These are phyloP conservation scores for Dispira simplex DNA, from an alignment of 192 early-diverging fungal genomes.

Conservation along the genomic window DNA sequence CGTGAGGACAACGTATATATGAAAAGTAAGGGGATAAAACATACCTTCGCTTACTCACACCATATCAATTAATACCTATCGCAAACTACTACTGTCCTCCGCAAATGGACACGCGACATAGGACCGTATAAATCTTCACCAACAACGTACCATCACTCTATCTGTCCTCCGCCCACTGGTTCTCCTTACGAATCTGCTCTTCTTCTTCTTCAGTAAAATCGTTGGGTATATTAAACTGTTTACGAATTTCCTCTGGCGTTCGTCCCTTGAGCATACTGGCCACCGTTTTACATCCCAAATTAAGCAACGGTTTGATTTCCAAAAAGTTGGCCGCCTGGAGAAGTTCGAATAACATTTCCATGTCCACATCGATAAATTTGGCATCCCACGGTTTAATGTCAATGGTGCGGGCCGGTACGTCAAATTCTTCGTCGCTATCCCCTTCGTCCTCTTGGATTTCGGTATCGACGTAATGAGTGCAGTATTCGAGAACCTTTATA, in stretches of 20 bases:
- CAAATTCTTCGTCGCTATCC: conserved; percentile 25
- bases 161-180: conserved; percentile 54
- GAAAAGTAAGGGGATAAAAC: too few relatives aligned
- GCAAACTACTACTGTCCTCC: too few relatives aligned
- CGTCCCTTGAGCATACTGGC: conserved; percentile 98
- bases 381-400: conserved; percentile 71
- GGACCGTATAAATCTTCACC: too few relatives aligned
- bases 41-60: too few relatives aligned
- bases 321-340: conserved; percentile 66
- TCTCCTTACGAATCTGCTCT: conserved; percentile 76
- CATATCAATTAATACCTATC: too few relatives aligned
- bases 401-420: conserved; percentile 41
- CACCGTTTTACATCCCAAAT: conserved; percentile 96
- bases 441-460: conserved; percentile 28
- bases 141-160: too few relatives aligned
- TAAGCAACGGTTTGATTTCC: conserved; percentile 92
- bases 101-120: too few relatives aligned
- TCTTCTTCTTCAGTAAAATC: conserved; percentile 96
- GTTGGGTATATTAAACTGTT: conserved; percentile 90
- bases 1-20: too few relatives aligned
- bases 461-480: conserved; percentile 59
- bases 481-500: conserved; percentile 62
- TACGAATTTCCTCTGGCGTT: conserved; percentile 81
- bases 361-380: conserved; percentile 62
- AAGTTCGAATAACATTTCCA: conserved; percentile 70